A percentile compares a stretch with the other conserved stretches of the same genome.
These are phyloP conservation scores for Penicillium sp. DNA, from an alignment of 2,329 filamentous ascomycete species.

Conservation along the genomic window DNA sequence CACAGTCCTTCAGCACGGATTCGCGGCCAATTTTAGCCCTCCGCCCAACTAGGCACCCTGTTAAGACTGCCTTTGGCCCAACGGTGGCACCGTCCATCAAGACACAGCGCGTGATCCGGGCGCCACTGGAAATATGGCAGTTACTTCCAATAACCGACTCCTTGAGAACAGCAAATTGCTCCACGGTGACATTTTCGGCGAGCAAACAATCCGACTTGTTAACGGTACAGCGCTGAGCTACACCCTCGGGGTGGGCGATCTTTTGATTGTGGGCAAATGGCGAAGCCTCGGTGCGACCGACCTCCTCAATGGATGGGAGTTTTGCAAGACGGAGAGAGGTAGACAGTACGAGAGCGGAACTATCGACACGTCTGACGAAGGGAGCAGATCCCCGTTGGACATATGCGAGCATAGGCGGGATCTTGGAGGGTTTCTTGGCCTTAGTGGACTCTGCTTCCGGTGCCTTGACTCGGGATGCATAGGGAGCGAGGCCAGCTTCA, in stretches of 20 bases:
- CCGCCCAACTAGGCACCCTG: slow-evolving; percentile 79
- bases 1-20: slow-evolving; percentile 76
- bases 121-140: slow-evolving; percentile 81
- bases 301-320: slow-evolving; percentile 62
- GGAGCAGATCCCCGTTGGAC: slow-evolving; percentile 60
- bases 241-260: slow-evolving; percentile 74
- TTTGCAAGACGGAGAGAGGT: slow-evolving; percentile 84
- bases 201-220: slow-evolving; percentile 77
- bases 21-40: slow-evolving; percentile 78
- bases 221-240: slow-evolving; percentile 76
- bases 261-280: slow-evolving; percentile 75
- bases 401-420: slow-evolving; percentile 67
- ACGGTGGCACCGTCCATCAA: slow-evolving; percentile 89
- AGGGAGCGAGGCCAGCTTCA: background rate
- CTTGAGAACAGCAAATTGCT: slow-evolving; percentile 87
- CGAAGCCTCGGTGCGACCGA: slow-evolving; percentile 55
- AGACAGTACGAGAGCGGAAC: slow-evolving; percentile 71
- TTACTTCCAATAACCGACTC: slow-evolving; percentile 83
- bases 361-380: slow-evolving; percentile 84
- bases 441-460: slow-evolving; percentile 11
- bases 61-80: slow-evolving; percentile 70
- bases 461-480: slow-evolving; percentile 30
- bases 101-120: slow-evolving; percentile 78
- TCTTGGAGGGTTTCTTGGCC: background rate
- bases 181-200: slow-evolving; percentile 81